Evolutionary conservation across 1,284 basidiomycete species (phyloP).

Genomic region (Tetrapyrgos nigripes): DNA sequence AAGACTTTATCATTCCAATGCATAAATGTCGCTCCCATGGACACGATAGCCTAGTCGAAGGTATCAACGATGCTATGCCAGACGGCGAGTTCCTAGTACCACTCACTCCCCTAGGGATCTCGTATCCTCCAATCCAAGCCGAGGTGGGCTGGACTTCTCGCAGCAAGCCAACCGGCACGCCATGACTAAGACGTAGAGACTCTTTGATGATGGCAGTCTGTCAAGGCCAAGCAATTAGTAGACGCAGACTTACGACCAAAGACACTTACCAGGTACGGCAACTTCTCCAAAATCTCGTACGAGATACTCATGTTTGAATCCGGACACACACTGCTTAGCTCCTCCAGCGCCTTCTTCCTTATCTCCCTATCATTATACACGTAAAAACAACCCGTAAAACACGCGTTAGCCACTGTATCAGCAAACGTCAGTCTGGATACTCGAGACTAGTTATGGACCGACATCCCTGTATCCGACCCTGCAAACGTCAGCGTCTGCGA

Average conservation of each 20-base stretch:
- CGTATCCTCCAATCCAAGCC: not conserved
- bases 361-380: constrained; percentile 11
- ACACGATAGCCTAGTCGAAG: constrained; percentile 26
- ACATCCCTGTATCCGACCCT: not conserved
- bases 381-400: constrained; percentile 14
- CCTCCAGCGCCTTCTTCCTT: constrained; percentile 2
- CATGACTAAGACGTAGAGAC: constrained; percentile 24
- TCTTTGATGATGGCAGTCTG: constrained; percentile 32
- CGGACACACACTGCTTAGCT: constrained; percentile 17
- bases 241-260: not conserved
- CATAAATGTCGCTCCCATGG: constrained; percentile 26
- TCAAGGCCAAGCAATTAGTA: not conserved
- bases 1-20: constrained; percentile 26
- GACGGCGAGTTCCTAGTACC: not conserved
- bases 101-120: constrained; percentile 4
- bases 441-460: not conserved
- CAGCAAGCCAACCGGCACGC: constrained; percentile 19
- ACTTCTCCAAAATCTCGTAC: constrained; percentile 17
- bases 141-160: constrained; percentile 24
- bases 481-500: constrained; percentile 14
- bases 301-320: constrained; percentile 6
- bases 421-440: constrained; percentile 8
- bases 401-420: constrained; percentile 19
- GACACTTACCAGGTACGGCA: constrained; percentile 19
- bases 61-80: not conserved